These are phyloP conservation scores for Trichoderma sp. DNA, from an alignment of 2,329 filamentous ascomycete genomes.

Conservation along the genomic window DNA sequence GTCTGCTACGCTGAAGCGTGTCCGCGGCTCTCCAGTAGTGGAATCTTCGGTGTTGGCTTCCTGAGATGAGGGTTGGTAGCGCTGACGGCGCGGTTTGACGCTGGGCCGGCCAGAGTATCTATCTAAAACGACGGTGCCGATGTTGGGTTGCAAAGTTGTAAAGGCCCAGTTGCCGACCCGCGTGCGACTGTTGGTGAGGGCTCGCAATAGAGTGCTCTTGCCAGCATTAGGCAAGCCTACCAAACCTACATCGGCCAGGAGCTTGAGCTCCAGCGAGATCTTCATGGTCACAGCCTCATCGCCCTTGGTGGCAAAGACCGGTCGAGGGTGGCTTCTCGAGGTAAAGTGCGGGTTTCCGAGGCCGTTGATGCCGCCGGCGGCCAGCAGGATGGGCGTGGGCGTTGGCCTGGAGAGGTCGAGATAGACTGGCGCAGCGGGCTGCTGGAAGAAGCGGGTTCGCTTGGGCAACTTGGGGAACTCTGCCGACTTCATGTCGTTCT, in stretches of 20 bases:
- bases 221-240: conserved; percentile 95
- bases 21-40: conserved; percentile 53
- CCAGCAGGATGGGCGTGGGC: conserved; percentile 77
- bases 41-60: conserved; percentile 39
- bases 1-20: conserved; percentile 88
- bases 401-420: conserved; percentile 75
- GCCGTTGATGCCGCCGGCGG: conserved; percentile 83
- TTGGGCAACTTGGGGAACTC: conserved; percentile 50
- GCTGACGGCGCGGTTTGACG: conserved; percentile 38
- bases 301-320: conserved; percentile 85
- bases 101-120: conserved; percentile 73
- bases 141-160: conserved; percentile 90
- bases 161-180: conserved; percentile 95
- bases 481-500: conserved; percentile 61
- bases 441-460: conserved; percentile 55
- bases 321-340: conserved; percentile 68
- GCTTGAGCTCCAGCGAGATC: conserved; percentile 86
- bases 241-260: conserved; percentile 90
- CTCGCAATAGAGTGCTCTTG: conserved; percentile 86
- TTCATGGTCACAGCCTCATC: conserved; percentile 74
- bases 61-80: conserved; percentile 36
- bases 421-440: conserved; percentile 69
- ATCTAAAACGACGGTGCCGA: conserved; percentile 92
- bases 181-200: conserved; percentile 83
- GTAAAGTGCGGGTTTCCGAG: conserved; percentile 93